Conservation (phyloP, 2,329 filamentous ascomycete species). For the Fusarium sp. region DNA sequence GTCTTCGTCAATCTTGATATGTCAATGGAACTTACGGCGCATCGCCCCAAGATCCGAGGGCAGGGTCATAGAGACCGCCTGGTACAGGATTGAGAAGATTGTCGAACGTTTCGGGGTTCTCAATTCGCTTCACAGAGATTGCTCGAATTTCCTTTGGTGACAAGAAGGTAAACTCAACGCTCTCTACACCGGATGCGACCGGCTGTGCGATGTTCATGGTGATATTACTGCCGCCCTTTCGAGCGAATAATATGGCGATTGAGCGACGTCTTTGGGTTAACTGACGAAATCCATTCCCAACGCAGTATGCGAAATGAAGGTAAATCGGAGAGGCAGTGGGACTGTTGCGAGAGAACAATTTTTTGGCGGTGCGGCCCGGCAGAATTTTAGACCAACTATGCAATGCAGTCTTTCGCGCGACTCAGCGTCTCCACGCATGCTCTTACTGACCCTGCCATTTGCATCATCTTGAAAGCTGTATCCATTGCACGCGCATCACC, state of each 20-base stretch:
- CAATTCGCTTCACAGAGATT: constrained; percentile 92
- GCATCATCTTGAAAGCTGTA: constrained; percentile 15
- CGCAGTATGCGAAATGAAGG: constrained; percentile 28
- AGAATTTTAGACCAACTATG: constrained; percentile 47
- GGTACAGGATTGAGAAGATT: constrained; percentile 87
- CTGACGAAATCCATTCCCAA: constrained; percentile 34
- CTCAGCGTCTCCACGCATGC: constrained; percentile 11
- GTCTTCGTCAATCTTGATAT: neutral
- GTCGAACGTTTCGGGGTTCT: constrained; percentile 94
- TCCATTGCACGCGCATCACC: neutral
- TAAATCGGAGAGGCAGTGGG: constrained; percentile 33
- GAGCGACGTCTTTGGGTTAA: constrained; percentile 36
- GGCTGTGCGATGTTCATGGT: constrained; percentile 80
- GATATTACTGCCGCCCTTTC: constrained; percentile 26
- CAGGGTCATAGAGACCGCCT: constrained; percentile 90
- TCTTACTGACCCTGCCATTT: constrained; percentile 4
- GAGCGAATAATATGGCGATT: constrained; percentile 31
- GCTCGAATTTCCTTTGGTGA: constrained; percentile 82
- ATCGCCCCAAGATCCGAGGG: constrained; percentile 89
- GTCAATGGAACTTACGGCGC: constrained; percentile 65
- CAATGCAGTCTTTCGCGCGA: constrained; percentile 13
- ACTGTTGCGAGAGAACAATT: constrained; percentile 42
- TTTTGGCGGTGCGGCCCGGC: constrained; percentile 57
- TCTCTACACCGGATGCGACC: constrained; percentile 81
- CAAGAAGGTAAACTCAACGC: constrained; percentile 90